Evolutionary conservation across 169 alveolate genomes (phyloP).

Genomic region (Plasmodium malariae): DNA sequence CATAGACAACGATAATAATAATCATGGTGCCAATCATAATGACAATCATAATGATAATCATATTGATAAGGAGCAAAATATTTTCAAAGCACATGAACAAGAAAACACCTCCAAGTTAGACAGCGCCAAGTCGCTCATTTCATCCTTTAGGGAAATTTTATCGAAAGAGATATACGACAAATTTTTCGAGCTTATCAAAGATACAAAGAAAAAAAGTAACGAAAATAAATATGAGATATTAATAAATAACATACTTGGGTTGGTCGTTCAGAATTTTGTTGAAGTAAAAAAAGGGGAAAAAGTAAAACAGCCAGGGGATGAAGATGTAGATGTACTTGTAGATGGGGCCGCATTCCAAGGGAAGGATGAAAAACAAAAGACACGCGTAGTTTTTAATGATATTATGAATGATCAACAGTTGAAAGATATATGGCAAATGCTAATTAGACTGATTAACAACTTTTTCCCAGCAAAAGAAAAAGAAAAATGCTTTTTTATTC

Average conservation of each 20-base stretch:
- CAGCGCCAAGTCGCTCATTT: constrained; percentile 37
- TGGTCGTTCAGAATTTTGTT: constrained; percentile 43
- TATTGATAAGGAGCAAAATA: not conserved
- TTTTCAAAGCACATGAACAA: not conserved
- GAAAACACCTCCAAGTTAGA: constrained; percentile 12
- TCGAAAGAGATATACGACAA: constrained; percentile 33
- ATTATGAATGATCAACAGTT: constrained; percentile 38
- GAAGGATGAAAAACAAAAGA: not conserved
- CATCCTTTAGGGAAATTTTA: constrained; percentile 39
- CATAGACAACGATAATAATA: constrained; percentile 17
- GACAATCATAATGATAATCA: not conserved
- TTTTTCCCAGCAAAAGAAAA: constrained; percentile 59
- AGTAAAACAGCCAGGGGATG: not conserved
- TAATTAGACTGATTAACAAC: constrained; percentile 57
- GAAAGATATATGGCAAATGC: constrained; percentile 27
- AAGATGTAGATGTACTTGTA: not conserved
- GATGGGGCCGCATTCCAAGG: not conserved
- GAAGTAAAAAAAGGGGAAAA: not conserved
- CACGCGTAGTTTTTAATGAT: constrained; percentile 23
- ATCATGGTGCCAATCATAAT: not conserved
- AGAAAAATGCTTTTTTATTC: constrained; percentile 54
- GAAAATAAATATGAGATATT: constrained; percentile 55
- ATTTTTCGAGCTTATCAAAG: constrained; percentile 43
- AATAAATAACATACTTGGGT: constrained; percentile 17
- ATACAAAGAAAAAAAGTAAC: constrained; percentile 32